Percentiles rank a stretch among this genome's conserved stretches.
Evolutionary conservation across 2,329 filamentous ascomycete species (phyloP).

Genomic region (Phyllosticta capitalensis): DNA sequence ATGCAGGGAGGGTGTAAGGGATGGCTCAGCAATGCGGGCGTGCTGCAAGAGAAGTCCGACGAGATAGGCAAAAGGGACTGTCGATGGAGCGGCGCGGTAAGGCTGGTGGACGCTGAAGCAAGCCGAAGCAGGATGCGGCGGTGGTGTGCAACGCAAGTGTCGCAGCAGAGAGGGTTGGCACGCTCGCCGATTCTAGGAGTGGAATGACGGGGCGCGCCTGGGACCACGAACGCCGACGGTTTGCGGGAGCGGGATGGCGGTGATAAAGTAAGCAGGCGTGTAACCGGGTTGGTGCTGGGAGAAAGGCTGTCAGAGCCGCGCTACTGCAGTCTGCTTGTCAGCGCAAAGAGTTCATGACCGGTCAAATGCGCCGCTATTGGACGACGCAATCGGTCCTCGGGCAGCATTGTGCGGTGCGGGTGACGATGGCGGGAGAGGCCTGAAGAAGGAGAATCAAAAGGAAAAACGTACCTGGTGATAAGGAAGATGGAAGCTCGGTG

Average conservation of each 20-base stretch:
- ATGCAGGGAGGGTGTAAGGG: background rate
- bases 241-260: background rate
- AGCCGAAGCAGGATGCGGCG: background rate
- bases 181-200: conserved; percentile 3
- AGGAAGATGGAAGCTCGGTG: background rate
- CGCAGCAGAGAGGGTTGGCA: conserved; percentile 6
- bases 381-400: conserved; percentile 3
- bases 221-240: background rate
- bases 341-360: conserved; percentile 3
- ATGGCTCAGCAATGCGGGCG: background rate
- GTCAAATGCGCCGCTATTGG: conserved; percentile 9
- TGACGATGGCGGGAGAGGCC: background rate
- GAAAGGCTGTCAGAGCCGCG: conserved; percentile 7
- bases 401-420: background rate
- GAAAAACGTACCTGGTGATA: conserved; percentile 3
- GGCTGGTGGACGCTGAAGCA: conserved; percentile 7
- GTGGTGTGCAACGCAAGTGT: background rate
- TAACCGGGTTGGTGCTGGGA: background rate
- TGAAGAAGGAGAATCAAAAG: background rate
- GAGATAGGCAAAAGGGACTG: background rate
- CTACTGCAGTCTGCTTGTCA: conserved; percentile 11
- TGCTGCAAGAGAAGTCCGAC: background rate
- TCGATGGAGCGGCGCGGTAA: conserved; percentile 8
- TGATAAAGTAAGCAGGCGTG: conserved; percentile 10
- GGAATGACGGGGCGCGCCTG: conserved; percentile 1